Base-by-base conservation (phyloP, 306 rosid genomes). In the Chamaecrista fasciculata region DNA sequence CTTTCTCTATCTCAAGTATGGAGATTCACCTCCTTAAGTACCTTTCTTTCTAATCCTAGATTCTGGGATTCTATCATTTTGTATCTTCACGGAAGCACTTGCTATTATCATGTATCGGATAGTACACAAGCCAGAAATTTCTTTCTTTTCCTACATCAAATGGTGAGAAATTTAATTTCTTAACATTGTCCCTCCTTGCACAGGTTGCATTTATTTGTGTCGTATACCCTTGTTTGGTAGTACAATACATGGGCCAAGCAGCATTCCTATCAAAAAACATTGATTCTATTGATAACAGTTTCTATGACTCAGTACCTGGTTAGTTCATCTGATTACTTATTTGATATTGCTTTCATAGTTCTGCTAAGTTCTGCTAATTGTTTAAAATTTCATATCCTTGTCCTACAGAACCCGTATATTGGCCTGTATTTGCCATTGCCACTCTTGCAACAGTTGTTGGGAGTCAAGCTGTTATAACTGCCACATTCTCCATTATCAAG, bases 241-340 rank as follows among this genome's bases (percentile, higher is more conserved):
- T 88, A 50, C 95, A 91, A 71, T 91, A 91, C 83, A 84, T 91
- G 88, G 97, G 97, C 71, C 95, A 91, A 65, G 97, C 92, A 70
- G 92, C 97, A 31, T 88, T 84, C 83, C 73, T 91, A 43, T 88
- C 95, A 34, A 84, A 82, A 73, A 77, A 88, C 79, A 57, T 67
- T 16, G 5, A 43, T 1, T 58, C 76, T 73, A 50, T 83, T 69
- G 66, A 56, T 62, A 56, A 73, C 70, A 86, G 83, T 69, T 91
- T 91, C 61, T 91, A 84, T 21, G 80, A 82, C 67, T 88, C 95
- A 23, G 78, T 87, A 33, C 97, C 95, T 7, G 74, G 95, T 91
- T 59, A 78, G 95, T 88, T 72, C 53, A 72, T 66, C 24, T 11
- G 65, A 64, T 66, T 39, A 28, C 40, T 56, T 5, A 21, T 58